Conservation (phyloP, 805 yeast genomes). For the Wickerhamomyces xylosicus region DNA sequence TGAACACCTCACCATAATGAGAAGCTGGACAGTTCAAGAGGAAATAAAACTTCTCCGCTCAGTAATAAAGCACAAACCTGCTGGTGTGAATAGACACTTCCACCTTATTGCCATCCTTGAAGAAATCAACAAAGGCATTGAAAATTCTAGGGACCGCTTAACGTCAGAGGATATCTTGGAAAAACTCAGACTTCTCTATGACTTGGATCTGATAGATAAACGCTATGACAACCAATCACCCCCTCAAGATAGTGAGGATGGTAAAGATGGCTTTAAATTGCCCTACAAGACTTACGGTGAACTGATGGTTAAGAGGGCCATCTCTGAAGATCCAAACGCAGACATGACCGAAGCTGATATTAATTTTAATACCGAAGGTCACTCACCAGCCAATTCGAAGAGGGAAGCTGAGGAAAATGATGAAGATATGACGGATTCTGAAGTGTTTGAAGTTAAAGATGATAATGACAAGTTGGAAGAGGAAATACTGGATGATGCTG, state of each 20-base stretch:
- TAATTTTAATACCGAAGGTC: constrained; percentile 2
- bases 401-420: constrained; percentile 10
- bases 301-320: constrained; percentile 28
- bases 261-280: constrained; percentile 3
- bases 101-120: constrained; percentile 25
- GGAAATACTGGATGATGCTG: constrained; percentile 9
- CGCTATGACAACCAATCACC: constrained; percentile 27
- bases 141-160: constrained; percentile 21
- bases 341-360: neutral
- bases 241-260: constrained; percentile 9
- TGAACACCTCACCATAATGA: constrained; percentile 2
- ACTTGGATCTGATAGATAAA: constrained; percentile 47
- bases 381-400: neutral
- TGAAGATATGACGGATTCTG: constrained; percentile 4
- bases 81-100: constrained; percentile 34
- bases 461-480: constrained; percentile 4
- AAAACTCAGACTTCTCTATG: constrained; percentile 41
- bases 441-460: neutral
- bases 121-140: constrained; percentile 7
- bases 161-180: constrained; percentile 47
- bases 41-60: constrained; percentile 54
- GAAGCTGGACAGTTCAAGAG: constrained; percentile 47
- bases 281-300: constrained; percentile 11
- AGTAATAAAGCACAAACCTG: constrained; percentile 58
- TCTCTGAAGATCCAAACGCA: neutral